phyloP scores from a whole-genome alignment of 768 basidiomycete genomes.

The Mycena venus region DNA sequence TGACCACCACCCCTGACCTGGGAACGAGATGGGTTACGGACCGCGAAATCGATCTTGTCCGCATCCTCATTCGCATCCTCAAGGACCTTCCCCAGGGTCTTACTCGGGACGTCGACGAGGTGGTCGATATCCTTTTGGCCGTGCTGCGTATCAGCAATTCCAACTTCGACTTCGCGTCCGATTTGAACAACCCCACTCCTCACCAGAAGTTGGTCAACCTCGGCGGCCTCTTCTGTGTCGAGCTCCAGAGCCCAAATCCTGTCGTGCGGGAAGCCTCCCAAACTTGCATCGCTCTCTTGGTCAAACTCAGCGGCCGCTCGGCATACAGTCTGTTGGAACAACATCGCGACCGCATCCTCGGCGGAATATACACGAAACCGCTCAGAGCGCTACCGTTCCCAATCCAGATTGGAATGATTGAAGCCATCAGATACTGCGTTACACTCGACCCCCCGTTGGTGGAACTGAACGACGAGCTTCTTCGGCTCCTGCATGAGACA shows the following conservation, averaged over 20 bases:
- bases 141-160: slow-evolving; percentile 74
- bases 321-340: slow-evolving; percentile 85
- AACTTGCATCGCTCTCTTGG: slow-evolving; percentile 82
- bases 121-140: slow-evolving; percentile 79
- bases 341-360: slow-evolving; percentile 90
- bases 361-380: slow-evolving; percentile 95
- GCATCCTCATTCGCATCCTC: slow-evolving; percentile 90
- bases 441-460: slow-evolving; percentile 90
- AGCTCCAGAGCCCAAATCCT: slow-evolving; percentile 88
- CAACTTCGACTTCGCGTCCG: slow-evolving; percentile 59
- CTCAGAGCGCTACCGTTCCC: slow-evolving; percentile 93
- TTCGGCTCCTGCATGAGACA: slow-evolving; percentile 92
- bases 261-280: slow-evolving; percentile 90
- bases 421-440: slow-evolving; percentile 95
- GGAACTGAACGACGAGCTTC: slow-evolving; percentile 92
- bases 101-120: slow-evolving; percentile 83
- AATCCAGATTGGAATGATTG: slow-evolving; percentile 98
- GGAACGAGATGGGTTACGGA: slow-evolving; percentile 86
- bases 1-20: slow-evolving; percentile 79
- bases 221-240: slow-evolving; percentile 87
- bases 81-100: slow-evolving; percentile 95
- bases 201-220: slow-evolving; percentile 76
- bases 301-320: slow-evolving; percentile 77
- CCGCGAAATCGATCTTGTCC: slow-evolving; percentile 90
- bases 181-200: slow-evolving; percentile 53